Base-by-base conservation (phyloP, 2,329 filamentous ascomycete species). In the Alternaria viburni region DNA sequence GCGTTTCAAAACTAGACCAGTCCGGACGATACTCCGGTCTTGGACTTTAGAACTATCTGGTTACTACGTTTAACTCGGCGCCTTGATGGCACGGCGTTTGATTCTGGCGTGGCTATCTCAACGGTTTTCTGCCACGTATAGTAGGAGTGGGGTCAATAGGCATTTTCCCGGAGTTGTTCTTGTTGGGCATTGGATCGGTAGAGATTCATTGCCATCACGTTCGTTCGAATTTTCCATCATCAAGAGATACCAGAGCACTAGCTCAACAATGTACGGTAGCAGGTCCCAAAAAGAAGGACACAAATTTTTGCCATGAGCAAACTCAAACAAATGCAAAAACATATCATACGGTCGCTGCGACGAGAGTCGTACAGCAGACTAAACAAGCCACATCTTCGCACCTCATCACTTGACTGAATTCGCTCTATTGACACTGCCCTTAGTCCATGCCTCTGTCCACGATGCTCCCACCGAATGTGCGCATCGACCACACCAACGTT, bases 181-280 rank as follows among this genome's bases (percentile, higher is more conserved):
- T 60, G 46, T 68, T 54, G 60, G 62, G 66, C 61, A 26, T 54
- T 54, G 61, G 62, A 62, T 56, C 45, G 30, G 49, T 62, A 59
- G 58, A 62, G 30, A 60, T 63, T 59, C 58, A 61, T 59, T 52
- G 69, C 71, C 69, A 63, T 69, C 69, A 72, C 73, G 51, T 65
- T 75, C 69, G 67, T 74, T 73, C 66, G 49, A 57, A 61, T 69
- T 70, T 75, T 55, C 59, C 66, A 68, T 62, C 62, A 68, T 64
- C 62, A 63, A 69, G 73, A 76, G 77, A 79, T 79, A 79, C 77
- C 77, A 79, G 77, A 77, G 76, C 75, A 59, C 65, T 69, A 61
- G 71, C 74, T 75, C 72, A 77, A 65, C 55, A 74, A 57, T 77
- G 73, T 78, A 76, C 62, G 71, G 73, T 77, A 76, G 71, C 69